Evolutionary conservation across 331 rosid genomes (phyloP), one percentile per base, ranked within the genome.

Genomic region (Stylosanthes scabra): DNA sequence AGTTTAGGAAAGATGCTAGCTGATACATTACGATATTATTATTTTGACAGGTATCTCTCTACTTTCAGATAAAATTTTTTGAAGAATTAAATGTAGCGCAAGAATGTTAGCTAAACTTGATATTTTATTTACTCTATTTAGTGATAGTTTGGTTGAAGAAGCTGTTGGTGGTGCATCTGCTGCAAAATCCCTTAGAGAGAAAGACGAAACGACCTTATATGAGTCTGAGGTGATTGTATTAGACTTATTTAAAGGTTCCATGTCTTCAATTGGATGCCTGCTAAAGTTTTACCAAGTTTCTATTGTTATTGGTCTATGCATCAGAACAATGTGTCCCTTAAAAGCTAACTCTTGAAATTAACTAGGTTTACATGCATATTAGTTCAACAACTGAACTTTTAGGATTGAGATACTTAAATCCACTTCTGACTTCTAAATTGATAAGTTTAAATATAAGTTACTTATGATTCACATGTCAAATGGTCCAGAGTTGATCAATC

Each of bases 111-210:
- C 78, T 62, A 50, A 76, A 75, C 44, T 39, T 59, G 13, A 73
- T 51, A 59, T 56, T 81, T 78, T 78, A 52, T 82, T 68, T 71
- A 76, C 47, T 63, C 16, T 68, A 47, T 80, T n/a, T 83, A 87
- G 99, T 71, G 97, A 91, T 63, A 59, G 73, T 80, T 83, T 94
- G 85, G 93, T 94, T 27, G 92, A 85, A 80, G 99, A 91, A 88
- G 97, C 93, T 83, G 62, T 79, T 1, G 97, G 97, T 37, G 93
- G 88, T 76, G 76, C 68, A 59, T 69, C 83, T 54, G 84, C 86
- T 20, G 93, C 81, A 70, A 81, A 91, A 81, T 83, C 88, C 31
- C 82, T 79, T 13, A 81, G 71, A 79, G 81, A 83, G 82, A 83
- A 75, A 14, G 93, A 91, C 71, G 88, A 80, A 81, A 78, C 50